These are phyloP conservation scores for Synchytrium microbalum DNA, from an alignment of 371 early-diverging fungal species.

Conservation along the genomic window DNA sequence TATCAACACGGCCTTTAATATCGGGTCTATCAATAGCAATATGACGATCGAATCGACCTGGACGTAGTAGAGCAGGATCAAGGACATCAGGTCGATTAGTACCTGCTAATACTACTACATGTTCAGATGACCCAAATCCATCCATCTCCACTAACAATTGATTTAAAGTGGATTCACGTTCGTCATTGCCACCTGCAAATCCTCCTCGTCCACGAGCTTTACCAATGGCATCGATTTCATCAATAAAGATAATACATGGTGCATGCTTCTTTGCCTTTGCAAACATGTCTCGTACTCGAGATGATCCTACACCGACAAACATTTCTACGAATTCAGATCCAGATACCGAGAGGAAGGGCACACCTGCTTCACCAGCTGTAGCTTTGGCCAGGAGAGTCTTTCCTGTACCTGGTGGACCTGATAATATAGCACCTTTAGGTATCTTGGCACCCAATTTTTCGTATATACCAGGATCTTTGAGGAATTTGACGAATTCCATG, in stretches of 20 bases:
- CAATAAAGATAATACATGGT: constrained; percentile 98
- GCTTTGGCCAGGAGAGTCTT: constrained; percentile 98
- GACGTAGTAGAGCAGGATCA: constrained; percentile 88
- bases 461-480: constrained; percentile 96
- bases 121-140: constrained; percentile 88
- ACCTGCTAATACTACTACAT: constrained; percentile 90
- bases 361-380: constrained; percentile 97
- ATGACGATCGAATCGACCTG: constrained; percentile 98
- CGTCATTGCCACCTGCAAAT: constrained; percentile 89
- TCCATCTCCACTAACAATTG: constrained; percentile 99
- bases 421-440: constrained; percentile 98
- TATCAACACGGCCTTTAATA: constrained; percentile 87
- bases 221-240: constrained; percentile 99
- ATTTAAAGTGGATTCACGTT: constrained; percentile 95
- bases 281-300: constrained; percentile 97
- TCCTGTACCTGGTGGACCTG: constrained; percentile 97
- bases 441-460: constrained; percentile 98
- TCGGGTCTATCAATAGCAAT: constrained; percentile 95
- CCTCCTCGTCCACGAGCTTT: constrained; percentile 93
- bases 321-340: constrained; percentile 99
- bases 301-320: constrained; percentile 99
- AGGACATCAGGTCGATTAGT: constrained; percentile 91
- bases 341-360: constrained; percentile 94
- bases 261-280: constrained; percentile 93
- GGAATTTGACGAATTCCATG: constrained; percentile 99